Percentiles rank a stretch among this genome's conserved stretches.
These are phyloP conservation scores for Candida multigemmis DNA, from an alignment of 805 yeast species.

Conservation along the genomic window DNA sequence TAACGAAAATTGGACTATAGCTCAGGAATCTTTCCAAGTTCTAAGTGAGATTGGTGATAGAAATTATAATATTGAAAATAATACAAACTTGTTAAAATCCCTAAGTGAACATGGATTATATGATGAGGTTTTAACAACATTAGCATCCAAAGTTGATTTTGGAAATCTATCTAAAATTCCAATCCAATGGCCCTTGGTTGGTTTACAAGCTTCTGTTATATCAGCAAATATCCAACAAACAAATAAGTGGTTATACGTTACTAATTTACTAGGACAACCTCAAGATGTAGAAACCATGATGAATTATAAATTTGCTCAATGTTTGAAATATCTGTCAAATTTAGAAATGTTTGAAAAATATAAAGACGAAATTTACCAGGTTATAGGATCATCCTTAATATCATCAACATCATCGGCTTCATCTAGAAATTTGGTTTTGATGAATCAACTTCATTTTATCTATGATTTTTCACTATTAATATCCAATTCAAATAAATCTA, in stretches of 20 bases:
- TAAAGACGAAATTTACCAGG: conserved; percentile 41
- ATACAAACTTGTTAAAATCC: conserved; percentile 56
- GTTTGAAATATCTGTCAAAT: conserved; percentile 26
- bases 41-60: conserved; percentile 34
- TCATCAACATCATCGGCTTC: conserved; percentile 28
- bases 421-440: conserved; percentile 24
- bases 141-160: conserved; percentile 25
- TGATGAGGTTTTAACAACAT: conserved; percentile 49
- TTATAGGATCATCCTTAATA: conserved; percentile 52
- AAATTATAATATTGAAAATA: conserved; percentile 22
- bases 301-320: conserved; percentile 58
- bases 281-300: conserved; percentile 45
- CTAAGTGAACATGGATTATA: conserved; percentile 70
- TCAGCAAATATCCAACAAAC: conserved; percentile 47
- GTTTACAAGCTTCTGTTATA: conserved; percentile 66
- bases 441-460: conserved; percentile 27
- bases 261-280: conserved; percentile 35
- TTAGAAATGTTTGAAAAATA: conserved; percentile 9
- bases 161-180: conserved; percentile 20
- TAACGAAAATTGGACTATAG: conserved; percentile 78
- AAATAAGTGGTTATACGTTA: conserved; percentile 46
- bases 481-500: conserved; percentile 1
- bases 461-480: conserved; percentile 23
- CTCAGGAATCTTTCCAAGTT: conserved; percentile 75
- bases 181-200: conserved; percentile 56